Conservation (phyloP, 371 early-diverging fungal genomes). For the Mucor irregularis region DNA sequence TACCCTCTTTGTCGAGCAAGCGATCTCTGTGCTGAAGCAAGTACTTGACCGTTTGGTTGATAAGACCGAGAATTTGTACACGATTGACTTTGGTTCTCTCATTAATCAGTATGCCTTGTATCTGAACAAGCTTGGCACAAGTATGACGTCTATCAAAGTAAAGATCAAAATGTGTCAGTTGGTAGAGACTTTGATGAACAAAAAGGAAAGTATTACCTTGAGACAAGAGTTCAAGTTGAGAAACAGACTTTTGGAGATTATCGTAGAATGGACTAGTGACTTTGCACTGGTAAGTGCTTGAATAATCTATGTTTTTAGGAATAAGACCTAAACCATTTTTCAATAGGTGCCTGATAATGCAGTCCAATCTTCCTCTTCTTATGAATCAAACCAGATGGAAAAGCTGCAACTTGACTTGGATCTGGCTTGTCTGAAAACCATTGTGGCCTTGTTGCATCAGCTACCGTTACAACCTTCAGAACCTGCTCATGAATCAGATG, state of each 20-base stretch:
- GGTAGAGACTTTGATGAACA: slow-evolving; percentile 74
- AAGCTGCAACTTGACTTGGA: slow-evolving; percentile 79
- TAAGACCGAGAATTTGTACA: slow-evolving; percentile 59
- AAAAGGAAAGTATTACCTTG: slow-evolving; percentile 72
- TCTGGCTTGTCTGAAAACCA: slow-evolving; percentile 75
- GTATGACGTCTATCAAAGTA: slow-evolving; percentile 62
- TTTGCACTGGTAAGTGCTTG: slow-evolving; percentile 43
- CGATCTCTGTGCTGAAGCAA: slow-evolving; percentile 77
- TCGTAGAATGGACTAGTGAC: slow-evolving; percentile 88
- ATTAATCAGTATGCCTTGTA: slow-evolving; percentile 76
- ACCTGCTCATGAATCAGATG: slow-evolving; percentile 54
- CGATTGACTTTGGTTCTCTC: slow-evolving; percentile 76
- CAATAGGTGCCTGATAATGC: slow-evolving; percentile 27
- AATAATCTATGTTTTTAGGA: background rate
- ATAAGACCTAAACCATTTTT: background rate
- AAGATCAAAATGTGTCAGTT: slow-evolving; percentile 83
- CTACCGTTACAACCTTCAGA: slow-evolving; percentile 80
- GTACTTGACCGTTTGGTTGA: slow-evolving; percentile 75
- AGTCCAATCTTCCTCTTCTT: slow-evolving; percentile 26
- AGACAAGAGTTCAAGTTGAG: slow-evolving; percentile 82
- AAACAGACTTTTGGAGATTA: slow-evolving; percentile 74
- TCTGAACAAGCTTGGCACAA: slow-evolving; percentile 65
- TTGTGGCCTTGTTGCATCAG: slow-evolving; percentile 73
- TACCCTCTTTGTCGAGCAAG: slow-evolving; percentile 85
- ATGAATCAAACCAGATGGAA: slow-evolving; percentile 39